Percentiles rank a stretch among this genome's conserved stretches.
These are phyloP conservation scores for Cercospora sp. DNA, from an alignment of 2,329 filamentous ascomycete genomes.

Conservation along the genomic window DNA sequence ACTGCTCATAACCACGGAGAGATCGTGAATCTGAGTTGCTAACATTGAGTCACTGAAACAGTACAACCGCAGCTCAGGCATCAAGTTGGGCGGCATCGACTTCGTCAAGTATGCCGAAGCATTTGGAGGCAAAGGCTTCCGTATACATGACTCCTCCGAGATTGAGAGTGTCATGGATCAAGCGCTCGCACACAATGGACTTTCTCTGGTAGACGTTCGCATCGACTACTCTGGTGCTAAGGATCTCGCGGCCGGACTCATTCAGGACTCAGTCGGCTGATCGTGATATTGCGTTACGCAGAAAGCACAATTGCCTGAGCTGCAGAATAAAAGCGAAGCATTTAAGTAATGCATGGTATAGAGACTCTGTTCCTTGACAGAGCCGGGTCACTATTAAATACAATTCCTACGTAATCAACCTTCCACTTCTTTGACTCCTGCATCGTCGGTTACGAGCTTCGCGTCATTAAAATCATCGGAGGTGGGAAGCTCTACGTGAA, in stretches of 20 bases:
- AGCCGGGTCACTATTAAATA: neutral
- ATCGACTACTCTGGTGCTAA: slow-evolving; percentile 50
- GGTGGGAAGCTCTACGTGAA: slow-evolving; percentile 44
- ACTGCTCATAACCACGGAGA: too few species aligned
- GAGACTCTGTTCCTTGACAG: neutral
- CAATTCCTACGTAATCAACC: slow-evolving; percentile 28
- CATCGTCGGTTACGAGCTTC: slow-evolving; percentile 38
- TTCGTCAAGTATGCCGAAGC: slow-evolving; percentile 52
- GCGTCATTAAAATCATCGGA: slow-evolving; percentile 43
- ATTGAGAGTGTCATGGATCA: slow-evolving; percentile 48
- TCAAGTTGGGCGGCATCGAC: slow-evolving; percentile 50
- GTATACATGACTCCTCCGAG: slow-evolving; percentile 43
- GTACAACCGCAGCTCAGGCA: slow-evolving; percentile 48
- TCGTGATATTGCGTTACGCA: neutral
- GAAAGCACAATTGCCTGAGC: neutral
- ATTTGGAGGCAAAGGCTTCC: slow-evolving; percentile 50
- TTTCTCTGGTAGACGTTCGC: slow-evolving; percentile 49
- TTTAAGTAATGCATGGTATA: neutral
- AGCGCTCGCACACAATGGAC: slow-evolving; percentile 46
- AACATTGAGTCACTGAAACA: neutral
- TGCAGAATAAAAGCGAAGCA: neutral
- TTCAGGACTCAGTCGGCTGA: slow-evolving; percentile 40
- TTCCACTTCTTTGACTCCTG: slow-evolving; percentile 41
- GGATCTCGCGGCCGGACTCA: slow-evolving; percentile 45
- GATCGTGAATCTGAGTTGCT: neutral